Conservation (phyloP, 441 rosid species). For the Croton laevigatus region DNA sequence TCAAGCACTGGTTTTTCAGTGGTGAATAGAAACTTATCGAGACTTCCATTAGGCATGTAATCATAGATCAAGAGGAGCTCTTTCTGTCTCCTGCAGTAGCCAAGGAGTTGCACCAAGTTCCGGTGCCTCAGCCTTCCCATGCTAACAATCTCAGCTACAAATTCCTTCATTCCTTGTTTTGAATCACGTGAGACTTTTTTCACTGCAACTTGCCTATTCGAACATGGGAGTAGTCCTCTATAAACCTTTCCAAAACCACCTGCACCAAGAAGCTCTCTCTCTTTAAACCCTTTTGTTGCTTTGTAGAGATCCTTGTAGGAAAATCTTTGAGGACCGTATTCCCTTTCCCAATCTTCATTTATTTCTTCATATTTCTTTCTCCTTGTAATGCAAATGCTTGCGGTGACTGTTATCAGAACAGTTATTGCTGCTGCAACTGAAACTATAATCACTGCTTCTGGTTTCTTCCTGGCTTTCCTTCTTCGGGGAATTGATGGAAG, state of each 20-base stretch:
- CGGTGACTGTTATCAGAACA: too few relatives aligned
- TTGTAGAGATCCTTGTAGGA: slow-evolving; percentile 30
- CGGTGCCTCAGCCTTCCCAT: slow-evolving; percentile 32
- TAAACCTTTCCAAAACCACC: slow-evolving; percentile 42
- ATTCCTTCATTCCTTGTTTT: slow-evolving; percentile 31
- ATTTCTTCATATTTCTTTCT: slow-evolving; percentile 25
- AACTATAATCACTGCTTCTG: too few relatives aligned
- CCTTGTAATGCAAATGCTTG: too few relatives aligned
- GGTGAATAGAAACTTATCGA: slow-evolving; percentile 31
- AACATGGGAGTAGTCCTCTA: slow-evolving; percentile 28
- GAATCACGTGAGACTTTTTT: slow-evolving; percentile 34
- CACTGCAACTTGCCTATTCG: slow-evolving; percentile 28
- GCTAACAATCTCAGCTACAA: slow-evolving; percentile 32
- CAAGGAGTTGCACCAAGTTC: slow-evolving; percentile 36
- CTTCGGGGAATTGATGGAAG: slow-evolving; percentile 39
- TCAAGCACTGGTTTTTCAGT: slow-evolving; percentile 19
- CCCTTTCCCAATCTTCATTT: slow-evolving; percentile 42
- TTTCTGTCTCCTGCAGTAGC: slow-evolving; percentile 35
- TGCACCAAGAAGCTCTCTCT: slow-evolving; percentile 28
- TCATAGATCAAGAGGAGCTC: slow-evolving; percentile 42
- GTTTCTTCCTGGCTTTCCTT: too few relatives aligned
- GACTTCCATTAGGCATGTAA: slow-evolving; percentile 40
- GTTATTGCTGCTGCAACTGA: too few relatives aligned
- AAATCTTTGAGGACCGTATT: slow-evolving; percentile 30
- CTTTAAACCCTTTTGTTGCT: slow-evolving; percentile 37